Evolutionary conservation across 176 grass and related monocot genomes (phyloP).

Genomic region (Oryza coarctata): DNA sequence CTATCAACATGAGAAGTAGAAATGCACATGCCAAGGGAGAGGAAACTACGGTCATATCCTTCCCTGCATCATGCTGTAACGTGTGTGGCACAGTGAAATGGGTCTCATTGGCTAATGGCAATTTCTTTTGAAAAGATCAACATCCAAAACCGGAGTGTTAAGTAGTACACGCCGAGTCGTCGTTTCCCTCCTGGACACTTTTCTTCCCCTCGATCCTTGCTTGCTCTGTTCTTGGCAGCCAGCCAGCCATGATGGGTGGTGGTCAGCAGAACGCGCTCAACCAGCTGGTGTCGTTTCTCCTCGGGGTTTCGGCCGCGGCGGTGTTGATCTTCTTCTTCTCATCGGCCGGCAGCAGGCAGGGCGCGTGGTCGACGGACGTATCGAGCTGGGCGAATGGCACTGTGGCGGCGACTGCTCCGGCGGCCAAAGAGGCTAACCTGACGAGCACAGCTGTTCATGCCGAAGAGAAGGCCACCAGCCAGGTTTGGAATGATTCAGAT

Average conservation of each 20-base stretch:
- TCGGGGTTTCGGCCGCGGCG: constrained; percentile 55
- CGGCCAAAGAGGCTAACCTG: background rate
- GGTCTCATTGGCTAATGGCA: constrained; percentile 31
- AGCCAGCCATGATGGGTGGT: constrained; percentile 37
- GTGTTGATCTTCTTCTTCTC: constrained; percentile 60
- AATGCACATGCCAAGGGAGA: constrained; percentile 18
- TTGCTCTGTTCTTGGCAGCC: background rate
- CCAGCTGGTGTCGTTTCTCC: constrained; percentile 62
- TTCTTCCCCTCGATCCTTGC: background rate
- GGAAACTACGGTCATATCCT: background rate
- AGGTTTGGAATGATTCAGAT: background rate
- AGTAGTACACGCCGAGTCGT: constrained; percentile 10
- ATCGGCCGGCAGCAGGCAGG: constrained; percentile 13
- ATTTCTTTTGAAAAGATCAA: constrained; percentile 32
- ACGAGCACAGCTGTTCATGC: background rate
- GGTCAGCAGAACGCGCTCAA: constrained; percentile 42
- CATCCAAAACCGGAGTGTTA: background rate
- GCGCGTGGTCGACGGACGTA: background rate
- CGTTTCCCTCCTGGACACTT: constrained; percentile 33
- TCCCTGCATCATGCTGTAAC: background rate
- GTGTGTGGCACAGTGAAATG: background rate
- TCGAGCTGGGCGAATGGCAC: constrained; percentile 50
- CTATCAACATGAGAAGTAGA: constrained; percentile 20
- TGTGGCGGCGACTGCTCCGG: background rate
- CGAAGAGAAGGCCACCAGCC: background rate